Evolutionary conservation across 208 protist genomes (phyloP), one percentile per base, ranked within the genome.

Genomic region (Wallacemonas rigidus): DNA sequence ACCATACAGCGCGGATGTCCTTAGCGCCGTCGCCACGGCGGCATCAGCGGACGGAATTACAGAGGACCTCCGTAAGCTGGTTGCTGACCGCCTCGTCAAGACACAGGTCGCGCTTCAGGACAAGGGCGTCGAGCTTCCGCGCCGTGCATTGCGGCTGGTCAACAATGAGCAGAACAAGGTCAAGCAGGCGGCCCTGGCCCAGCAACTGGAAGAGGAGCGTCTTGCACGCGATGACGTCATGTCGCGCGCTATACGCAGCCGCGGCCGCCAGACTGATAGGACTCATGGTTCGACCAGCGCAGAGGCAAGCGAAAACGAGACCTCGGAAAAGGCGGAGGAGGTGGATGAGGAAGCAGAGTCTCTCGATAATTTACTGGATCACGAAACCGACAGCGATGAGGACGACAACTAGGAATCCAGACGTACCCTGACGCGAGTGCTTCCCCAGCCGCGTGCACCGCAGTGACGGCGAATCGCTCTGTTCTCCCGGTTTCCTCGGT

Each of bases 111-210:
- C 77, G 35, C 56, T 86, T 12, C 26, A 73, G 41, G 50, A 57
- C 1, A 61, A 81, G 35, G 72, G 51, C 7, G 50, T 80, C 0
- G 62, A 83, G 17, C 80, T 96, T 43, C 91, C 91, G 4, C 76
- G 91, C 8, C 87, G 91, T 9, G 87, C 91, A 35, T 69, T 93
- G 69, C 86, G 85, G 7, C 90, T 96, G 43, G 85, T 96, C 15
- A 84, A 88, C 53, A 82, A 65, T 8, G 75, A 86, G 75, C 72
- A 80, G 40, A 86, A 85, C 53, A 79, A 83, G 63, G 74, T 87
- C 44, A 83, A 90, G 70, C 78, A 85, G 67, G 86, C 71, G 15
- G 74, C 79, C 1, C 78, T 87, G 26, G 67, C 81, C 3, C 63
- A 72, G 14, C 75, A 77, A 72, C 75, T 77, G n/a, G 75, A 72